Evolutionary conservation across 2,329 filamentous ascomycete species (phyloP), one percentile per base, ranked within the genome.

Genomic region (Alternaria triticimaculans): DNA sequence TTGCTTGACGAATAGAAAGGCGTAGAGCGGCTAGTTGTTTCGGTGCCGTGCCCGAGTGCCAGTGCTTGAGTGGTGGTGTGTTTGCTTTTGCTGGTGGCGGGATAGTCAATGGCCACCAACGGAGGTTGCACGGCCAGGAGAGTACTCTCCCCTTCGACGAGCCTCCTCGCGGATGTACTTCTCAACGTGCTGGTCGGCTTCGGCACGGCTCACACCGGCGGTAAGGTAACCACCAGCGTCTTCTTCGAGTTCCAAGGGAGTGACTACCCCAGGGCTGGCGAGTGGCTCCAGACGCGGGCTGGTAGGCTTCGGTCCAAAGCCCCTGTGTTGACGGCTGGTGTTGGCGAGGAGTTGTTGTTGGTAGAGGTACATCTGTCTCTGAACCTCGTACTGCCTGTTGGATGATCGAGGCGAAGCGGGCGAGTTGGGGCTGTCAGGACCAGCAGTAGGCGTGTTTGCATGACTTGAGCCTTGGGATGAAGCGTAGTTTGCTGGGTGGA

Each of bases 401-500:
- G 54, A 45, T 37, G 79, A 67, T 44, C 81, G 77, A 6, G 84
- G 83, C 14, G 82, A 84, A 8, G 81, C 67, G 4, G 83, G 82
- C 8, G 80, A 75, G 44, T 82, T 80, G 8, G 82, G 81, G 48
- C 80, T 81, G 67, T 76, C 79, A 26, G 77, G 71, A 33, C 76
- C 78, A 10, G 79, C 80, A 64, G 76, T 66, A 15, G 81, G 78
- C 3, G 81, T 80, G 37, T 66, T 76, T 55, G 75, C 73, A 12
- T 71, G 62, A 55, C 80, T 84, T 14, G 79, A 79, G 49, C 75
- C 73, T 50, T 78, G 69, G 37, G 80, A 81, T 0, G 75, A 75
- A 10, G 82, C 80, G 70, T 82, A 86, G 74, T 86, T 85, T 65
- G 84, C 83, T 7, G 84, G 84, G 63, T 86, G 84, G 77, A 85